Base-by-base conservation (phyloP, 2,329 filamentous ascomycete genomes). In the Dothideomycetes sp. region DNA sequence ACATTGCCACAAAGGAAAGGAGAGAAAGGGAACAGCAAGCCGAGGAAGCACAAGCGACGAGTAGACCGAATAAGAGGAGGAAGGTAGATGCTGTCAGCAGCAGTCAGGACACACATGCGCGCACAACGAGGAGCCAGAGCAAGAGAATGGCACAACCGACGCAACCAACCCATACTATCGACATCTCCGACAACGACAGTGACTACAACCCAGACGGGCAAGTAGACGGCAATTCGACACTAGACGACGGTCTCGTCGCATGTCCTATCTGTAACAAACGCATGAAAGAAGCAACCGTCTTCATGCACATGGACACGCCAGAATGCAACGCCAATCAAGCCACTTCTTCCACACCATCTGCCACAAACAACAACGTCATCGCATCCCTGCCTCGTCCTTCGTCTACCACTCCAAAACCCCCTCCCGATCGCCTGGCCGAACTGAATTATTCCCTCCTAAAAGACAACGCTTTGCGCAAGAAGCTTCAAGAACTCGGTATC, bases 361-460 rank as follows among this genome's bases (percentile, higher is more conserved):
- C 28, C 13, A 25, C 29, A 13, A 20, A 12, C 27, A 7, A 31
- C 36, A 19, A 31, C 27, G 3, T 5, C 9, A 13, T 4, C 29
- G 23, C 33, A 22, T 33, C 37, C 22, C 36, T 32, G 10, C 13
- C 5, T 28, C 13, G 33, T 29, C 25, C 30, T 9, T 45, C 39
- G 17, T 25, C 46, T 11, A 28, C 43, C 5, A 34, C 31, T 12
- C 25, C 40, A 10, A 34, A 46, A 16, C 45, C 44, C 10, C 20
- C 35, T 23, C 65, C 68, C 16, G 78, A 86, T 35, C 75, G 82
- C 23, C 67, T 95, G 8, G 82, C 91, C 0, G 77, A 84, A 8
- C 69, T 95, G 13, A 91, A 85, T 54, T 96, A 95, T 60, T 82
- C 80, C 16, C 73, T 94, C 57, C 64, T 94, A n/a, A 94, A 82